Base-by-base conservation (phyloP, 306 rosid genomes). In the Senna tora region DNA sequence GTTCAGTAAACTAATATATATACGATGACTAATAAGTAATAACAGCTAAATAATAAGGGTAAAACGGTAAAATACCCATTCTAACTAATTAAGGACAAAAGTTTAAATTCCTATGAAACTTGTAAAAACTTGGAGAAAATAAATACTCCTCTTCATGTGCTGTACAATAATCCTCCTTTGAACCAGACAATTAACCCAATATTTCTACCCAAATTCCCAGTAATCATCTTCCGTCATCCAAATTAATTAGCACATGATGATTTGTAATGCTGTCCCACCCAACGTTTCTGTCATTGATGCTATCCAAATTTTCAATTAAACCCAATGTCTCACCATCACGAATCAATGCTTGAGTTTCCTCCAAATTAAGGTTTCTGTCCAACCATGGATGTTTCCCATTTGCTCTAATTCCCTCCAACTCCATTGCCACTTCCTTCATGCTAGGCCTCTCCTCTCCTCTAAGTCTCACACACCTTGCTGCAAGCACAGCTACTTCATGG, bases 381-480 rank as follows among this genome's bases (percentile, higher is more conserved):
- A 12, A 49, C 83, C 58, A 50, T 2, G 68, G 68, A 7, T 64
- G 71, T 12, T 22, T 55, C n/a, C 42, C 59, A 64, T 32, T 55
- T n/a, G n/a, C 7, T 46, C 33, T 68, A 34, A 80, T 38, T 12
- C 82, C 64, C 36, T 86, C 85, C 22, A 86, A 43, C 56, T 80
- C 78, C 71, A 72, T 82, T 32, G 75, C 85, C 12, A 85, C 83
- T 67, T 85, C 76, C 70, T 77, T 85, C 85, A 82, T 82, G 61
- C 38, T 60, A 0, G 89, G 87, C 1, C 85, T 77, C 11, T 79
- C 81, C 20, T 85, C 87, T 39, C 87, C 85, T 39, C 8, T 72
- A 0, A 80, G 32, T 19, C 76, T 72, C 67, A 86, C 20, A 34
- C 87, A 86, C 46, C 17, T 49, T 12, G 41, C 54, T 2, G 84